Base-by-base conservation (phyloP, 139 green algal species). In the Coelastrella sp. region DNA sequence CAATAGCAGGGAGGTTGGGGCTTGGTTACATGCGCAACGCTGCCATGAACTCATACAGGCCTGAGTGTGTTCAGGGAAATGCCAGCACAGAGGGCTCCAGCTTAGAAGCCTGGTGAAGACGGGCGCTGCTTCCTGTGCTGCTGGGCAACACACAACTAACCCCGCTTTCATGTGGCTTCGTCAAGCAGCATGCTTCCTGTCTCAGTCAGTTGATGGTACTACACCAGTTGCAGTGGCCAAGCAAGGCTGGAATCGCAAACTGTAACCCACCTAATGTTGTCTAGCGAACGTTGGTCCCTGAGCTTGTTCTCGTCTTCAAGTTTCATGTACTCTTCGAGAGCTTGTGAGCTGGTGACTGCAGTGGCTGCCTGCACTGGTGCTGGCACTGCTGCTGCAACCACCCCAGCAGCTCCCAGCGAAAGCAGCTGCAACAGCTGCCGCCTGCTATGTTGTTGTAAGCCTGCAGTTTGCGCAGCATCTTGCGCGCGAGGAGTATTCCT, bases 241-340 rank as follows among this genome's bases (percentile, higher is more conserved):
- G 32, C 32, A 47, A 47, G 32, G 32, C 32, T 47, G 32, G 32
- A 47, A 47, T 47, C 32, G 32, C 32, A 47, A 47, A 47, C 32
- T 47, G 22, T 19, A 59, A 14, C 47, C 16, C 64, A 91, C 79
- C 93, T 88, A 57, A 94, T 91, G 57, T 92, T 92, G 2, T 95
- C 92, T 20, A 94, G 74, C 4, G 85, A 78, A 73, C 91, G 92
- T 47, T 58, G 13, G 19, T 87, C 90, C 20, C 65, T 86, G 4
- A 93, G 80, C 83, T 94, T 93, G 56, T 90, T 88, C 65, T 89
- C 85, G 20, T 75, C 86, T 71, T 95, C 93, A 22, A 94, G 90
- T 19, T 90, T 83, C 8, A 86, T 77, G 79, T 95, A 94, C 76
- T 95, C 91, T 82, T 91, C 88, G 10, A 88, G 80, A 16, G 88